Base-by-base conservation (phyloP, 2,329 filamentous ascomycete genomes). In the Cryphonectria nitschkei region DNA sequence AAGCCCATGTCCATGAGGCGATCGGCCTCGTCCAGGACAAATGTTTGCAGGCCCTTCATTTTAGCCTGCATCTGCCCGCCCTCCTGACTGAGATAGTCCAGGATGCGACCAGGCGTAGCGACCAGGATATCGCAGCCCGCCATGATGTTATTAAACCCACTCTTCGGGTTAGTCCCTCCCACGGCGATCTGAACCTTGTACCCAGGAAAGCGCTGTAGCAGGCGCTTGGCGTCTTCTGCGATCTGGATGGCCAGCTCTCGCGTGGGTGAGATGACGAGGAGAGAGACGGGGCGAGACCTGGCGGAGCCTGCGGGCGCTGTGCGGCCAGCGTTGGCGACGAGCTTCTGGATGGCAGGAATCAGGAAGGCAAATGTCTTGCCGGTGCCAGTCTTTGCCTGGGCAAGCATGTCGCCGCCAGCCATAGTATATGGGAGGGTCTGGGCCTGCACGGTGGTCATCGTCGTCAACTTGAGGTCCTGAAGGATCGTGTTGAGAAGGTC, bases 1-100 rank as follows among this genome's bases (percentile, higher is more conserved):
- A 97, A 97, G 7, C 97, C 96, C 32, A 98, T 86, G 81, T 99
- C 96, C 14, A 99, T 85, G 37, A 99, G 84, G 71, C 96, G 88
- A 80, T 99, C 96, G 65, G 95, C 96, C 82, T 99, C 96, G 78
- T 99, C 96, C 50, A 99, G 87, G 26, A 96, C 92, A 4, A 96
- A 83, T 73, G 92, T 94, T 78, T 95, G 92, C 52, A 97, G 81
- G 52, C 85, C 82, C 64, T 88, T 85, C 68, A 97, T 84, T 75
- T 89, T 91, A 74, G 90, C 87, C 13, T 90, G 79, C 5, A 91
- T 88, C 73, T 88, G 90, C 14, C 89, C 88, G 74, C 92, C 90
- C 13, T 90, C 92, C 75, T 92, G 92, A 74, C 91, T 88, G 63
- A 97, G 84, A 76, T 96, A 93, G 78, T 97, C 93, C 14, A 93